A percentile compares a stretch with the other conserved stretches of the same genome.
phyloP scores from a whole-genome alignment of 2,329 filamentous ascomycete species.

The Aspergillus nomiae region DNA sequence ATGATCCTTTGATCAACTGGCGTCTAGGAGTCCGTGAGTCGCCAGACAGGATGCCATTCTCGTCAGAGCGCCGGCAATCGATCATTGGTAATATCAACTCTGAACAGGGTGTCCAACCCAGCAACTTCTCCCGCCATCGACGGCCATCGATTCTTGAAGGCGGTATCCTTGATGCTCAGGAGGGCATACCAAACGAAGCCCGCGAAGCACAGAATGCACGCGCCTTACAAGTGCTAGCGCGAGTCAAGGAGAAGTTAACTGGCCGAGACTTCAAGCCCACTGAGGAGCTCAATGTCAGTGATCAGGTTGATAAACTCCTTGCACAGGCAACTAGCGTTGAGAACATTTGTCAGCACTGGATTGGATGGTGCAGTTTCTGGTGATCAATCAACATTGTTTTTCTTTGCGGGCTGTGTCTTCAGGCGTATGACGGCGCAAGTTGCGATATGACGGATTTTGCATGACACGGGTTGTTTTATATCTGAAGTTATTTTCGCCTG shows the following conservation, averaged over 20 bases:
- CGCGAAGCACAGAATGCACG: conserved; percentile 88
- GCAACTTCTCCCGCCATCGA: conserved; percentile 66
- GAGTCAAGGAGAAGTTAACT: conserved; percentile 94
- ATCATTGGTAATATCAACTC: conserved; percentile 55
- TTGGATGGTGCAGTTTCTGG: conserved; percentile 99
- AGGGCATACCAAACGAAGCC: conserved; percentile 46
- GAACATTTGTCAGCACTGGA: conserved; percentile 98
- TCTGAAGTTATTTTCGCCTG: conserved; percentile 11
- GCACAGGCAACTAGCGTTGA: conserved; percentile 94
- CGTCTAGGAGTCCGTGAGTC: conserved; percentile 70
- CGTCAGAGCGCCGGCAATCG: conserved; percentile 61
- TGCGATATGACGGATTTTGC: conserved; percentile 29
- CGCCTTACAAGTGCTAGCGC: conserved; percentile 84
- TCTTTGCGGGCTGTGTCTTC: conserved; percentile 14
- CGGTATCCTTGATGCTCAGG: conserved; percentile 46
- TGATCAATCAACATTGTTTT: conserved; percentile 43
- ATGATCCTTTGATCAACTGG: conserved; percentile 98
- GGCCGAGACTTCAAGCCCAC: conserved; percentile 86
- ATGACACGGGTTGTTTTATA: conserved; percentile 21
- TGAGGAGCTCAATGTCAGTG: conserved; percentile 80
- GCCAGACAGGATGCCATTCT: conserved; percentile 61
- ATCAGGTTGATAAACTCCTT: conserved; percentile 92
- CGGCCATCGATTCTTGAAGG: conserved; percentile 70
- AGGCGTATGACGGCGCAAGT: conserved; percentile 29
- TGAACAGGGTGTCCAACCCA: conserved; percentile 59